Base-by-base conservation (phyloP, 192 early-diverging fungal genomes). In the Nowakowskiella sp. region DNA sequence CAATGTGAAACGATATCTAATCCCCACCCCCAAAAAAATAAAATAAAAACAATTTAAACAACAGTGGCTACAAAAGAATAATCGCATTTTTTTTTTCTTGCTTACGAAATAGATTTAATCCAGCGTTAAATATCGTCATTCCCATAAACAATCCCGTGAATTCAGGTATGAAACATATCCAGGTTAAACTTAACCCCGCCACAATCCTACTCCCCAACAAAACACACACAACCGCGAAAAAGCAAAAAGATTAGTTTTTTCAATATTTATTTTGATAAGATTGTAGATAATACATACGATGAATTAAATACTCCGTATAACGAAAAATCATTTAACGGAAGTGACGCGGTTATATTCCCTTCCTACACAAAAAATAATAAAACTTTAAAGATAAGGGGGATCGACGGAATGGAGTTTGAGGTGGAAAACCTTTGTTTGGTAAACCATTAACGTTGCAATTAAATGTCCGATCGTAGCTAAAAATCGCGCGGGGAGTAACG, bases 91-190 rank as follows among this genome's bases (percentile, higher is more conserved):
- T 29, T 16, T 2, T 34, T 21, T 19, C 3, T 1, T 29, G 43
- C 56, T 33, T 49, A 73, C 71, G 55, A 3, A 73, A 28, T 4
- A 61, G 33, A 34, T 66, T 62, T 9, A 46, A 24, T n/a, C 16
- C 31, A 26, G 21, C 25, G 6, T 60, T 48, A 47, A 73, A 73
- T 47, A 70, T 53, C 7, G 68, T 66, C 16, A 64, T 25, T 0
- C 71, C 71, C 13, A 32, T 39, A 55, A 61, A 62, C 16, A 73
- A 33, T 5, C 55, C 67, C 24, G 21, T 6, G 19, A 65, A 42
- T 46, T 73, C 67, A 58, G 66, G 48, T 3, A 62, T 50, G 21
- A 73, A 59, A 24, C 65, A 60, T 8, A 71, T 49, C 71, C 71
- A 73, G 7, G 65, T 48, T 4, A 73, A 34, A 6, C 26, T 64